Base-by-base conservation (phyloP, 2,329 filamentous ascomycete genomes). In the Aspergillus uvarum region DNA sequence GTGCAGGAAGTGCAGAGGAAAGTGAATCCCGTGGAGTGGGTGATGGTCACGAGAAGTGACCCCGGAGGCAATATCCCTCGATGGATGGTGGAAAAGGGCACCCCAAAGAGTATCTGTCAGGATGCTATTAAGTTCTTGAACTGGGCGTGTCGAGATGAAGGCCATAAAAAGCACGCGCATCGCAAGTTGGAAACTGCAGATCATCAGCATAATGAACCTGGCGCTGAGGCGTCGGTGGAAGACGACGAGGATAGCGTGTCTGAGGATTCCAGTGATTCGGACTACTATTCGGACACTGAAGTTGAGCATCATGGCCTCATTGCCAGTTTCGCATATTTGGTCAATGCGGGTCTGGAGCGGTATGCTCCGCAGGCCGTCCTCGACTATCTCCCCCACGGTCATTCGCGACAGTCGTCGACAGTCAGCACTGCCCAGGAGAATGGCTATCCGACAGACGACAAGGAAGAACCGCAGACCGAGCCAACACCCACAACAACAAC, bases 81-180 rank as follows among this genome's bases (percentile, higher is more conserved):
- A 14, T 96, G 95, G 77, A 88, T 96, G 83, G 91, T 96, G n/a
- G 92, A 96, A 69, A 87, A 91, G 71, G 91, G 90, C 31, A 96
- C 92, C 0, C 92, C 92, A 0, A 86, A 83, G 11, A 90, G 90
- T 38, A 95, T 96, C 67, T 84, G 91, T 26, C 82, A 82, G 47
- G 92, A 96, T 73, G 89, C 92, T 0, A 83, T 84, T 56, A 95
- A 93, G 74, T 96, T 96, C 66, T 73, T 95, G 14, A 85, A 92
- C 59, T 96, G 92, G 92, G 88, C 87, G 3, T 83, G 82, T 63
- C 77, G 80, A 32, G 79, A 80, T 57, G 79, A 82, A 10, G 77
- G 81, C 42, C 71, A 76, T 11, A 62, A 54, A 29, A 58, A 29
- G n/a, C 59, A 19, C 6, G 16, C 38, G 16, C 38, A 44, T 44